Evolutionary conservation across 2,329 filamentous ascomycete species (phyloP), one percentile per base, ranked within the genome.

Genomic region (Alternaria incomplexa): DNA sequence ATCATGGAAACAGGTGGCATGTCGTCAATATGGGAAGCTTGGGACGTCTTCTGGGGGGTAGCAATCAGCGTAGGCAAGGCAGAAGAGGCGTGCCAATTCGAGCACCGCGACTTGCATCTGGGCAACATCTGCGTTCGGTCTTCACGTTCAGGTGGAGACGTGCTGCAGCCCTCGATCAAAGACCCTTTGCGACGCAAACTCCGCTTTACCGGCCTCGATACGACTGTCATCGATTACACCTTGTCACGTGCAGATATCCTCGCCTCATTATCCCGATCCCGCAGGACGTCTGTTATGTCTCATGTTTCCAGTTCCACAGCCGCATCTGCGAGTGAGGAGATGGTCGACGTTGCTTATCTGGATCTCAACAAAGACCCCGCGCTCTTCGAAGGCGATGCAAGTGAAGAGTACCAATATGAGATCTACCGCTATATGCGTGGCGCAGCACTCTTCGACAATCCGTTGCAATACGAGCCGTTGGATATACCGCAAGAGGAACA

Each of bases 1-100:
- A 60, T 78, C n/a, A 75, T 79, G 72, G 73, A 77, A 22, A 53
- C 64, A 28, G 76, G 74, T 11, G 77, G 80, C 45, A 67, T 81
- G 23, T 71, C 76, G 36, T 73, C 73, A 15, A 74, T 84, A 55
- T 83, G 79, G 79, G 74, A 77, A 64, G 81, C 86, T 3, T 90
- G 87, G 80, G 88, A 90, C 72, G 84, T 90, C 1, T 91, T 91
- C 77, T 91, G 88, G 89, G 86, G 87, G 15, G 86, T 89, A n/a
- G 85, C 85, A 8, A 81, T 89, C 69, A 85, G 87, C 2, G 77
- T 90, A 10, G 88, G 86, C 15, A 86, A 88, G 62, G 89, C 86
- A 10, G 89, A 91, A 73, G 83, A 86, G 70, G 84, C 83, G 57
- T 84, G 85, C 6, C 77, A 83, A 55, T 91, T 90, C 69, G 89